Percentiles rank a stretch among this genome's conserved stretches.
Evolutionary conservation across 2,329 filamentous ascomycete genomes (phyloP).

Genomic region (Fulvia fulva): DNA sequence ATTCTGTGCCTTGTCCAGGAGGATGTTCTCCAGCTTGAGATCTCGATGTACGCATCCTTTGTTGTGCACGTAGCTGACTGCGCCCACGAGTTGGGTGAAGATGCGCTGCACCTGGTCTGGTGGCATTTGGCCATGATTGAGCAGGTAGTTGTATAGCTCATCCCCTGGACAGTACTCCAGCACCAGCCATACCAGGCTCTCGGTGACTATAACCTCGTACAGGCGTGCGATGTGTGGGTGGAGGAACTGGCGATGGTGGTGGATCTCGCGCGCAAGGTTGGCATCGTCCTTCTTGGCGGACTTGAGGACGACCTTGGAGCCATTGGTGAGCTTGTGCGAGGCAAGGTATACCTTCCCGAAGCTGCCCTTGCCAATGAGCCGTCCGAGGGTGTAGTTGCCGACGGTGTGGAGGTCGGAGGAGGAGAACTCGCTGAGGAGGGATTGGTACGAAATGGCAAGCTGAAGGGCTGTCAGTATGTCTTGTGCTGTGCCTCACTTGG

Average conservation of each 20-base stretch:
- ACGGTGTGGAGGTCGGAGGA: constrained; percentile 86
- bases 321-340: constrained; percentile 95
- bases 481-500: constrained; percentile 1
- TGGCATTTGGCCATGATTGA: constrained; percentile 78
- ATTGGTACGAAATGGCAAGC: constrained; percentile 96
- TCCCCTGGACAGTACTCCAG: constrained; percentile 95
- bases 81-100: constrained; percentile 91
- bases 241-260: constrained; percentile 95
- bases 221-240: constrained; percentile 95
- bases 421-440: constrained; percentile 93
- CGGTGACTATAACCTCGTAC: constrained; percentile 97
- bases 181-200: constrained; percentile 90
- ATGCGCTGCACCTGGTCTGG: constrained; percentile 88
- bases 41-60: constrained; percentile 96
- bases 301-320: constrained; percentile 98
- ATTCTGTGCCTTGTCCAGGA: constrained; percentile 94
- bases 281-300: constrained; percentile 93
- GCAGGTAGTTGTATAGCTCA: constrained; percentile 93
- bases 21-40: constrained; percentile 91
- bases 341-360: constrained; percentile 98
- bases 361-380: constrained; percentile 91
- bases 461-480: constrained; percentile 38
- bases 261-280: constrained; percentile 94
- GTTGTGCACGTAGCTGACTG: constrained; percentile 90
- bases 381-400: constrained; percentile 89